Evolutionary conservation across 305 asterid genomes (phyloP).

Genomic region (Solanum chacoense): DNA sequence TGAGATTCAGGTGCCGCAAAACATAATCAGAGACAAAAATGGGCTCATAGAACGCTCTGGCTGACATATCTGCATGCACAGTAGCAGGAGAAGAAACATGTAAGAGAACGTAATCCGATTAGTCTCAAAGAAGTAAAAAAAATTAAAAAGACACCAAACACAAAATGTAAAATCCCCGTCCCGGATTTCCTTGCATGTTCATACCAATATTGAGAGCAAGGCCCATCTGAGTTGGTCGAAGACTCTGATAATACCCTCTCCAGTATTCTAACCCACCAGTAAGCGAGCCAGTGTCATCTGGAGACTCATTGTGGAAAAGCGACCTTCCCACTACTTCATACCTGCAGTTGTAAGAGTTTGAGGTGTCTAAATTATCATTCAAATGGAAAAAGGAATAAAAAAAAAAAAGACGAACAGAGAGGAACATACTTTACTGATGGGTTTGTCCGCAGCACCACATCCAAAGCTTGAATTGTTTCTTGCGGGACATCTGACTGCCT

Average conservation of each 20-base stretch:
- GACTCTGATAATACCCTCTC: slow-evolving; percentile 78
- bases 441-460: slow-evolving; percentile 58
- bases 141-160: not conserved
- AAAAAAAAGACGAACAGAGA: not conserved
- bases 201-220: slow-evolving; percentile 71
- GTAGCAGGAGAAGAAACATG: not conserved
- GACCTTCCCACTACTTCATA: slow-evolving; percentile 67
- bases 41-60: slow-evolving; percentile 62
- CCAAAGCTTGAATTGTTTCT: slow-evolving; percentile 68
- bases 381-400: not conserved
- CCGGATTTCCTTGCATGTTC: not conserved
- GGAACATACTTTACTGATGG: slow-evolving; percentile 30
- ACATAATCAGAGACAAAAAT: slow-evolving; percentile 30
- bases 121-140: not conserved
- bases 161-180: not conserved
- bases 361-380: not conserved
- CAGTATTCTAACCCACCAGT: slow-evolving; percentile 58
- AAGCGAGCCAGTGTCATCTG: slow-evolving; percentile 21
- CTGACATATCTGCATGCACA: slow-evolving; percentile 62
- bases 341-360: slow-evolving; percentile 22
- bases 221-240: slow-evolving; percentile 93
- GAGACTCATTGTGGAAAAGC: slow-evolving; percentile 17
- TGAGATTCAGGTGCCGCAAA: slow-evolving; percentile 16
- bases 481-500: slow-evolving; percentile 52
- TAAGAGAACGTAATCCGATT: not conserved